Percentiles rank a stretch among this genome's conserved stretches.
Conservation (phyloP, 139 green algal species). For the Micromonas pusilla region DNA sequence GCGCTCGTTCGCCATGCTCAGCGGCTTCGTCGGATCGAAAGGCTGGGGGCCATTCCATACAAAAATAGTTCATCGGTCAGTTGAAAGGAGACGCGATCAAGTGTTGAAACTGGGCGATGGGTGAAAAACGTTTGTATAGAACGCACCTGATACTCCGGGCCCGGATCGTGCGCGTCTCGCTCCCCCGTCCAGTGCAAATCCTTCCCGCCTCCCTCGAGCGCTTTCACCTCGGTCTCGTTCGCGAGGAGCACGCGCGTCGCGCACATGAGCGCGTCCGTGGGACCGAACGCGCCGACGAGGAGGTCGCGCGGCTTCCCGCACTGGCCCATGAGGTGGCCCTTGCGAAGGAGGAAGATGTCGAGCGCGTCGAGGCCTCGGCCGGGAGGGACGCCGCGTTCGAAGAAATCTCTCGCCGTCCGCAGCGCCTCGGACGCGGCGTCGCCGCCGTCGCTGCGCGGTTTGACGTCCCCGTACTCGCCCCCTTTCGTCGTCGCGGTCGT, state of each 20-base stretch:
- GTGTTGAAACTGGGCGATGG: too few relatives aligned
- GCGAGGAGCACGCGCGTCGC: background rate
- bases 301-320: background rate
- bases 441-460: background rate
- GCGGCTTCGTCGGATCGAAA: background rate
- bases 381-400: background rate
- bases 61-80: too few relatives aligned
- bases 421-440: background rate
- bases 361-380: background rate
- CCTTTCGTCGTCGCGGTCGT: too few relatives aligned
- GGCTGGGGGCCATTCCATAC: too few relatives aligned
- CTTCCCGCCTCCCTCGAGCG: background rate
- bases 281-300: background rate
- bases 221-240: background rate
- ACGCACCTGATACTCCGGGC: too few relatives aligned
- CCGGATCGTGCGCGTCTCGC: too few relatives aligned
- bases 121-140: too few relatives aligned
- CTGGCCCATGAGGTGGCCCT: background rate
- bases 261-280: background rate
- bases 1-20: background rate
- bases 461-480: background rate
- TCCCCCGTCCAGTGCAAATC: background rate
- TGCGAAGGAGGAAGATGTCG: background rate
- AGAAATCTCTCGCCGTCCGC: background rate
- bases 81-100: too few relatives aligned